phyloP scores from a whole-genome alignment of 192 early-diverging fungal species.

The Haplosporangium gracile region DNA sequence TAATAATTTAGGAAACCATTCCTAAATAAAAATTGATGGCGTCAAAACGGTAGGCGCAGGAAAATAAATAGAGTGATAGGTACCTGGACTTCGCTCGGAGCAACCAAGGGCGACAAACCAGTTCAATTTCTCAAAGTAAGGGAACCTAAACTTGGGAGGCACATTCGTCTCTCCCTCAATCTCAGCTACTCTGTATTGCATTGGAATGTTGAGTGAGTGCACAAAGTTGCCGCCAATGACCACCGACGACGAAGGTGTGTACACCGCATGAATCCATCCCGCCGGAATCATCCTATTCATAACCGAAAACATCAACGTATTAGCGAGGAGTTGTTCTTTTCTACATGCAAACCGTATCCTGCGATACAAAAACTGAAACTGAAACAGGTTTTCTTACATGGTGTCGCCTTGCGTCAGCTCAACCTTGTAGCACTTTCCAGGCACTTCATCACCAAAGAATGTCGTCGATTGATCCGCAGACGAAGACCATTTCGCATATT shows the following conservation, averaged over 20 bases:
- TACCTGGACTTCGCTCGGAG: constrained; percentile 64
- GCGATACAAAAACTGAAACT: neutral
- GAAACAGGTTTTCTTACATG: constrained; percentile 64
- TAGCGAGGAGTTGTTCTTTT: neutral
- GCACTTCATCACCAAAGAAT: constrained; percentile 89
- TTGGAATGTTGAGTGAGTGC: constrained; percentile 78
- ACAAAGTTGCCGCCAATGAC: constrained; percentile 97
- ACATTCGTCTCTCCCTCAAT: constrained; percentile 87
- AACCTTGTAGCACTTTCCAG: constrained; percentile 81
- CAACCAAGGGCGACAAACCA: constrained; percentile 84
- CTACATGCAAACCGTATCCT: neutral
- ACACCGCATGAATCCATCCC: constrained; percentile 97
- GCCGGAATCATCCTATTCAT: constrained; percentile 86
- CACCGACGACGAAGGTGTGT: constrained; percentile 86
- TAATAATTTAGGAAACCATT: neutral
- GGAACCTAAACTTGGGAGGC: constrained; percentile 86
- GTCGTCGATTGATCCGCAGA: constrained; percentile 85
- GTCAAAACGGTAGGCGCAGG: neutral
- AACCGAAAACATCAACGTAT: neutral
- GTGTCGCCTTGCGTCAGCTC: constrained; percentile 86
- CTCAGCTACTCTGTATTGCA: constrained; percentile 79
- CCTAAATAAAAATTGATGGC: neutral
- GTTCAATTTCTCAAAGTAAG: constrained; percentile 86
- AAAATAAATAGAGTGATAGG: constrained; percentile 2
- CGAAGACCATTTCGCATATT: constrained; percentile 91